Base-by-base conservation (phyloP, 306 rosid genomes). In the Cicer arietinum region DNA sequence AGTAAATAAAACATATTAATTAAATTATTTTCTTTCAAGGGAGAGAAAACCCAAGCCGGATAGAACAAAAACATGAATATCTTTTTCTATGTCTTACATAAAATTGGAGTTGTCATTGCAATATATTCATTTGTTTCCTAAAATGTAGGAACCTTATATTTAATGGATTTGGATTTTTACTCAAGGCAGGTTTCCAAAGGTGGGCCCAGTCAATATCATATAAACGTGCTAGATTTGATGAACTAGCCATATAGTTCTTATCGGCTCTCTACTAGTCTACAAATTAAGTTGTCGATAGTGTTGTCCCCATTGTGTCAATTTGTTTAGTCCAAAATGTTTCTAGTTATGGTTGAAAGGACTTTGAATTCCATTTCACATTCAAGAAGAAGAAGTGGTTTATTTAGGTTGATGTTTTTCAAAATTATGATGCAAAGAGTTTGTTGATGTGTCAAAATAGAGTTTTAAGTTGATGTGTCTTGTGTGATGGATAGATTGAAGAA, bases 111-210 rank as follows among this genome's bases (percentile, higher is more conserved):
- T 81, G 74, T 79, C 53, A 61, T 59, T 67, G 78, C 79, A 73
- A 69, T 22, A 74, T 77, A 80, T 82, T 85, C 76, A 77, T 73
- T 67, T 80, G 76, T 80, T 85, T 77, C 83, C 89, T 41, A 63
- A 80, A 73, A 80, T 1, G 81, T 80, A 54, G 79, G 81, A 79
- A 82, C 85, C 50, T 37, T 10, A 65, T 73, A 69, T 73, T 77
- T 47, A 82, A 73, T 80, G 69, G 14, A 58, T 44, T 81, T 53
- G 65, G 69, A 73, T 68, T 77, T 51, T 81, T 80, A 74, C 51
- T 61, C 10, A 66, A 73, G 67, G 42, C 47, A 52, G 18, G 76
- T 74, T 66, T 74, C 44, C 18, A 58, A 40, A 45, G 46, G 6
- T 74, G 76, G 85, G 77, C 83, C 79, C 85, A 40, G 1, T 44